phyloP scores from a whole-genome alignment of 345 rosid genomes.

The Noccaea caerulescens region DNA sequence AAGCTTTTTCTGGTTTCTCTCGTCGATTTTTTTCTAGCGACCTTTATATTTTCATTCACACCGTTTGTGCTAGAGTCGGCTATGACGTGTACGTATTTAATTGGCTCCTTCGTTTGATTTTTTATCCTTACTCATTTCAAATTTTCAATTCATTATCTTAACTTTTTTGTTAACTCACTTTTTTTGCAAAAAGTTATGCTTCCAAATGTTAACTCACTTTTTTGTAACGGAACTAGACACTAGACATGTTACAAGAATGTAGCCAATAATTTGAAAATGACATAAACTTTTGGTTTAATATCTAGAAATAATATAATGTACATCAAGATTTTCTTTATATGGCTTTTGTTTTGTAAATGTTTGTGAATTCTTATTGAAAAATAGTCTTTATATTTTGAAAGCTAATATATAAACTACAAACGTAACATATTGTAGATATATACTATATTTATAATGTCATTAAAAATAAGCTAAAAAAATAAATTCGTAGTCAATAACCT shows the following conservation, averaged over 20 bases:
- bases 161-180: background rate
- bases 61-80: conserved; percentile 42
- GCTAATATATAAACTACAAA: no score
- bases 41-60: conserved; percentile 28
- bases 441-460: no score
- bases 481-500: no score
- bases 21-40: conserved; percentile 12
- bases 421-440: no score
- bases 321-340: no score
- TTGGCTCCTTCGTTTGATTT: conserved; percentile 18
- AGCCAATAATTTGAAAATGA: conserved; percentile 22
- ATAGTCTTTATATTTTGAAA: no score
- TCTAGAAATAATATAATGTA: no score
- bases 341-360: background rate
- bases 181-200: background rate
- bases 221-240: conserved; percentile 1
- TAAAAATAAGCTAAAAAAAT: no score
- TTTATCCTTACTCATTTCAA: conserved; percentile 20
- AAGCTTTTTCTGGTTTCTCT: conserved; percentile 6
- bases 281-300: no score
- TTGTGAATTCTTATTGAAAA: background rate
- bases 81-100: conserved; percentile 37
- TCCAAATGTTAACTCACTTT: conserved; percentile 11
- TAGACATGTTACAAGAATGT: background rate
- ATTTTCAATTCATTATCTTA: conserved; percentile 12